Evolutionary conservation across 768 basidiomycete genomes (phyloP), one percentile per base, ranked within the genome.

Genomic region (Lactarius evosmus): DNA sequence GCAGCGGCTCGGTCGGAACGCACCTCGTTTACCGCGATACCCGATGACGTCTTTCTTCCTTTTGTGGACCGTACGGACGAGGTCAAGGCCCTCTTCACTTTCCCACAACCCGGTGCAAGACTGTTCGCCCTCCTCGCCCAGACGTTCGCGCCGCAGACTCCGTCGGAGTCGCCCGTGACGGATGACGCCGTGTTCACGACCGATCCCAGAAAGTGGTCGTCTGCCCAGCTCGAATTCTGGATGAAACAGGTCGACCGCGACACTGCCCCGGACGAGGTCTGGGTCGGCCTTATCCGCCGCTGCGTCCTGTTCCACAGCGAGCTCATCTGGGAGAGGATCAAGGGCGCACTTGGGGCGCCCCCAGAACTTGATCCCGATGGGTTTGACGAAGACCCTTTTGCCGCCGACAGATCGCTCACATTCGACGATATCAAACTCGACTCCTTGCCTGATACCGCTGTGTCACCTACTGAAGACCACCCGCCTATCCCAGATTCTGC

Each of bases 271-370:
- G 94, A 97, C 70, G 78, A 80, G 22, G 70, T 84, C 33, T 97
- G 92, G 91, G 84, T 88, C 52, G 78, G 81, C 70, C 82, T 83
- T 11, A 83, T 86, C 0, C 85, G 92, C n/a, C 81, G 80, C 60
- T 93, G 92, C 69, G 83, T 96, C 69, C 78, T 89, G 25, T 75
- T 83, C 29, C 87, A 87, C 67, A 89, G 86, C 16, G 93, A 95
- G 70, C 83, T 93, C 44, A 87, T 95, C 60, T 97, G 94, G 94
- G 93, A 95, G 73, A 83, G 93, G 61, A 78, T 95, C 70, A 95
- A 94, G 70, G 88, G 85, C 33, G 93, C 91, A 0, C 78, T 97
- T 1, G 94, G 94, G 5, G 87, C 94, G 5, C 93, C 94, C 11
- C 88, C 87, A 0, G 93, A 95, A 70, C 78, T 95, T 25, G 88